These are phyloP conservation scores for Syzygium malaccense DNA, from an alignment of 441 rosid genomes.

Conservation along the genomic window DNA sequence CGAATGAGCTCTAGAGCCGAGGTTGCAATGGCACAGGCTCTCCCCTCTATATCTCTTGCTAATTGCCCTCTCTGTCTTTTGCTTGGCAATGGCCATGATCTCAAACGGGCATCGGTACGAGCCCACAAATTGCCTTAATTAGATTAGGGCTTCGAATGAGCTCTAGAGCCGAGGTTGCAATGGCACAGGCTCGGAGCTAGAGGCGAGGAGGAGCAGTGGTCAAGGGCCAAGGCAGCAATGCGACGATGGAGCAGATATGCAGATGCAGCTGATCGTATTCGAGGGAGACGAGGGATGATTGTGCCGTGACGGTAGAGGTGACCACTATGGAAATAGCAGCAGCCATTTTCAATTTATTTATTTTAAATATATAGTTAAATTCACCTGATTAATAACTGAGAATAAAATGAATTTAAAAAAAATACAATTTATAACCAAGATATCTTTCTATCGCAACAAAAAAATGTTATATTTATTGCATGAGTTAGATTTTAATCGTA, in stretches of 20 bases:
- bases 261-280: neutral
- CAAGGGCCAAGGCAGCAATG: neutral
- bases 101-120: neutral
- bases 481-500: neutral
- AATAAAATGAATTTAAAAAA: neutral
- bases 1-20: neutral
- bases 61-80: neutral
- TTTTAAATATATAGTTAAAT: neutral
- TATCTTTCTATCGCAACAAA: neutral
- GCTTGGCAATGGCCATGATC: neutral
- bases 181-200: neutral
- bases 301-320: neutral
- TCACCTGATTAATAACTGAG: neutral
- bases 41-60: neutral
- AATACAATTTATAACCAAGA: neutral
- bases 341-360: neutral
- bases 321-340: neutral
- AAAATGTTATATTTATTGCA: neutral
- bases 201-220: neutral
- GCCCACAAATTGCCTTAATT: neutral
- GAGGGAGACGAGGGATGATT: neutral
- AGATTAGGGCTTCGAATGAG: neutral
- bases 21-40: neutral
- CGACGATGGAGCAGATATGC: neutral
- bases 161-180: neutral